A percentile compares a stretch with the other conserved stretches of the same genome.
Evolutionary conservation across 2,329 filamentous ascomycete genomes (phyloP).

Genomic region (Botryotinia convoluta): DNA sequence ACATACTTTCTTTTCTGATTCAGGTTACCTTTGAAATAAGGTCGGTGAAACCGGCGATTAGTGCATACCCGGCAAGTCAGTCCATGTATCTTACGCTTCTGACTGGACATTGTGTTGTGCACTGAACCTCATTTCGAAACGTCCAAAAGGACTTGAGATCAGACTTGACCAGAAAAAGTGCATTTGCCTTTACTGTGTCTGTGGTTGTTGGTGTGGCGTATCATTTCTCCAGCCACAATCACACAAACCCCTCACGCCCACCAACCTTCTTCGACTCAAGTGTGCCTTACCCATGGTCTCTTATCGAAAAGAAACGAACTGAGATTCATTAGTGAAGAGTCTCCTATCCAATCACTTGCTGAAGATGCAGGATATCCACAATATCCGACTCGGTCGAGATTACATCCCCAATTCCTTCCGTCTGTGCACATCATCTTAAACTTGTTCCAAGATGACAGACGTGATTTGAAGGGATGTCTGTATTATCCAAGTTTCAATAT

Average conservation of each 20-base stretch:
- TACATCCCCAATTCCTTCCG: neutral
- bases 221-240: neutral
- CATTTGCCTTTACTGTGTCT: neutral
- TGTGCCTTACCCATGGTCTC: neutral
- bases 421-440: slow-evolving; percentile 13
- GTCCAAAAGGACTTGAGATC: neutral
- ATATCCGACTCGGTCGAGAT: neutral
- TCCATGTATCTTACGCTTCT: neutral
- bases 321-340: neutral
- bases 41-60: neutral
- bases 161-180: neutral
- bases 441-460: neutral
- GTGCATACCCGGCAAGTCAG: neutral
- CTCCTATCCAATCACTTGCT: neutral
- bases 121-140: slow-evolving; percentile 12
- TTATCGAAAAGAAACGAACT: neutral
- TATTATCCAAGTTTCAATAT: slow-evolving; percentile 13
- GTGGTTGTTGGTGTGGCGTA: neutral
- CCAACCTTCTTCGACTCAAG: neutral
- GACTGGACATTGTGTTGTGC: neutral
- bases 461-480: slow-evolving; percentile 13
- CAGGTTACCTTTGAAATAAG: neutral
- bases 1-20: neutral
- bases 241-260: neutral
- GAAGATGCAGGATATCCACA: neutral